These are phyloP conservation scores for Talaromyces sp. DNA, from an alignment of 2,329 filamentous ascomycete species.

Conservation along the genomic window DNA sequence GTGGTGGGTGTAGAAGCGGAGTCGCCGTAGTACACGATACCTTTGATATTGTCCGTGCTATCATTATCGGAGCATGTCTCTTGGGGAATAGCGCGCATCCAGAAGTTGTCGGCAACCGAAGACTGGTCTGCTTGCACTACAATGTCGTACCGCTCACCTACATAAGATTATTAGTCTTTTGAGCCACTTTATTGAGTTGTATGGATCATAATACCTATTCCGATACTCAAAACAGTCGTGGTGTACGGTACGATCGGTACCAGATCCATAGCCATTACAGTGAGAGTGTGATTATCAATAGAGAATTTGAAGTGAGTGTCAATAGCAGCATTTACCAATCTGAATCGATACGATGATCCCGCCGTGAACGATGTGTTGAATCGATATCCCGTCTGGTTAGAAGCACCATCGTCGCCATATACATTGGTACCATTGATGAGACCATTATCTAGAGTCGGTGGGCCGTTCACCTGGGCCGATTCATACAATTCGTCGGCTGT, in stretches of 20 bases:
- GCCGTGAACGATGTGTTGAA: constrained; percentile 46
- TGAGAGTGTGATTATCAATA: constrained; percentile 50
- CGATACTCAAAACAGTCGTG: neutral
- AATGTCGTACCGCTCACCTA: constrained; percentile 12
- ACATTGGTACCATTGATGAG: constrained; percentile 42
- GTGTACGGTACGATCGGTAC: neutral
- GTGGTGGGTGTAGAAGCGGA: neutral
- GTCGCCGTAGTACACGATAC: constrained; percentile 37
- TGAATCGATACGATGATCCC: constrained; percentile 20
- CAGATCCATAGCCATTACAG: constrained; percentile 52
- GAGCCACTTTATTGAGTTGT: neutral
- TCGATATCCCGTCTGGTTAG: constrained; percentile 26
- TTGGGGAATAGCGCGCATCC: constrained; percentile 43
- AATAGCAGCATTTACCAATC: constrained; percentile 22
- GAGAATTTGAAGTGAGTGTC: constrained; percentile 37
- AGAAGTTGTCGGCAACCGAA: constrained; percentile 18
- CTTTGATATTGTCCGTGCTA: constrained; percentile 41
- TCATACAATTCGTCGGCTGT: constrained; percentile 21
- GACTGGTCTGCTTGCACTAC: constrained; percentile 23
- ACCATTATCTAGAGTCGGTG: constrained; percentile 36
- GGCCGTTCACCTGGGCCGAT: constrained; percentile 12
- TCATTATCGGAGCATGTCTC: constrained; percentile 37
- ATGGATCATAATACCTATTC: neutral
- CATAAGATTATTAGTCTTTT: neutral
- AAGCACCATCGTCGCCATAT: constrained; percentile 14